Base-by-base conservation (phyloP, 1,284 basidiomycete species). In the Tetrapyrgos nigripes region DNA sequence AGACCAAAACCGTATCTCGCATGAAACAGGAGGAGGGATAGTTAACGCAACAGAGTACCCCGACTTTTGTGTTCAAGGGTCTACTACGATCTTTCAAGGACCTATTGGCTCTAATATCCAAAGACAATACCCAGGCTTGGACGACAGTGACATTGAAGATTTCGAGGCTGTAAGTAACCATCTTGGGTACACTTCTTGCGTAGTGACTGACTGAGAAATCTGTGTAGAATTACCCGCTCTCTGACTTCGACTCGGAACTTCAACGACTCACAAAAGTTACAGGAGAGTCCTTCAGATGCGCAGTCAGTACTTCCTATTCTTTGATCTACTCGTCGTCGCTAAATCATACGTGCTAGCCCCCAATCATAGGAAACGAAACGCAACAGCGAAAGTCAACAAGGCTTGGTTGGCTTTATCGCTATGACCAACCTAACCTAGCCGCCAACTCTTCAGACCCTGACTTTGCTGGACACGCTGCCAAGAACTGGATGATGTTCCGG, bases 401-500 rank as follows among this genome's bases (percentile, higher is more conserved):
- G 28, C 37, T 17, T 40, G 37, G 37, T 17, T 40, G 37, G 37
- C 13, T n/a, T n/a, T 59, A 59, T 37, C 53, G 58, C 14, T 59
- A 85, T 68, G 85, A 86, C 67, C 82, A 85, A 62, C 69, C 72
- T 4, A 80, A 82, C 49, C 80, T 80, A 4, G 79, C 78, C 1
- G 9, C 61, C 63, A 68, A 9, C 57, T 40, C 37, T 17, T n/a
- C 19, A 9, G 37, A n/a, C 6, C 26, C 13, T 31, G 68, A 66
- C 14, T 79, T 82, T 9, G 70, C 60, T 14, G n/a, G n/a, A n/a
- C 84, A 86, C 63, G 79, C 83, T 2, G 76, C 85, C 1, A 84
- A 87, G 66, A 86, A 86, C 63, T 85, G 80, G 79, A 85, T 85
- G 82, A 83, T 86, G 83, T 85, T 86, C 72, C 69, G 68, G 26